These are phyloP conservation scores for Xylaria castorea DNA, from an alignment of 495 filamentous ascomycete species.

Conservation along the genomic window DNA sequence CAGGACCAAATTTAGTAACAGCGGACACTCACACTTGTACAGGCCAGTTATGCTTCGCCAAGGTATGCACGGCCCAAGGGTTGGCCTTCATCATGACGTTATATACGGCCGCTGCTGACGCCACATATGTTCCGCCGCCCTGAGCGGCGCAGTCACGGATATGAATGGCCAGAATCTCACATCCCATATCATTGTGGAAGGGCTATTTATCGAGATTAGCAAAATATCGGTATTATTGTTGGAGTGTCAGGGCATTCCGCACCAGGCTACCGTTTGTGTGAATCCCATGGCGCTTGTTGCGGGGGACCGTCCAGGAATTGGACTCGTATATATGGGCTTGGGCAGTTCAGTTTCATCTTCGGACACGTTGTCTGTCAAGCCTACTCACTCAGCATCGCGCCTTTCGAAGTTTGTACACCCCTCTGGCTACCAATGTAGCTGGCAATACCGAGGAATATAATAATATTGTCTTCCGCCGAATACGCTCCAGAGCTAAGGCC, in stretches of 20 bases:
- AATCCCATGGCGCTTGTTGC: slow-evolving; percentile 53
- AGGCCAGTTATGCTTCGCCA: slow-evolving; percentile 47
- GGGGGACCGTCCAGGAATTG: slow-evolving; percentile 47
- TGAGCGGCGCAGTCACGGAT: slow-evolving; percentile 46
- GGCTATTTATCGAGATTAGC: slow-evolving; percentile 35
- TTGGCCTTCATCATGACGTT: slow-evolving; percentile 43
- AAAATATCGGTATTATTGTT: neutral
- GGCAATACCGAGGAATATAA: slow-evolving; percentile 57
- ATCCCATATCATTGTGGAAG: slow-evolving; percentile 55
- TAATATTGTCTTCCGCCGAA: slow-evolving; percentile 53
- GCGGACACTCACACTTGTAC: slow-evolving; percentile 49
- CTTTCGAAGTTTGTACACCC: slow-evolving; percentile 56
- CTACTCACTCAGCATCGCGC: slow-evolving; percentile 54
- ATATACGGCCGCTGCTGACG: slow-evolving; percentile 49
- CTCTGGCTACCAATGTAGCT: slow-evolving; percentile 58
- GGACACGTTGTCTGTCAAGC: neutral
- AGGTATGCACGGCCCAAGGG: slow-evolving; percentile 41
- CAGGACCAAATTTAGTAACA: neutral
- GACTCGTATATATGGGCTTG: slow-evolving; percentile 56
- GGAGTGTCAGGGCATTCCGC: slow-evolving; percentile 25
- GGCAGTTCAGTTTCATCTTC: neutral
- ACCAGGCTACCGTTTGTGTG: slow-evolving; percentile 50
- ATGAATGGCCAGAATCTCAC: slow-evolving; percentile 52
- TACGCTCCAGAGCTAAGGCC: slow-evolving; percentile 53
- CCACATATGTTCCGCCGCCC: slow-evolving; percentile 51